Base-by-base conservation (phyloP, 2,329 filamentous ascomycete species). In the Atkinsonella hypoxylon region DNA sequence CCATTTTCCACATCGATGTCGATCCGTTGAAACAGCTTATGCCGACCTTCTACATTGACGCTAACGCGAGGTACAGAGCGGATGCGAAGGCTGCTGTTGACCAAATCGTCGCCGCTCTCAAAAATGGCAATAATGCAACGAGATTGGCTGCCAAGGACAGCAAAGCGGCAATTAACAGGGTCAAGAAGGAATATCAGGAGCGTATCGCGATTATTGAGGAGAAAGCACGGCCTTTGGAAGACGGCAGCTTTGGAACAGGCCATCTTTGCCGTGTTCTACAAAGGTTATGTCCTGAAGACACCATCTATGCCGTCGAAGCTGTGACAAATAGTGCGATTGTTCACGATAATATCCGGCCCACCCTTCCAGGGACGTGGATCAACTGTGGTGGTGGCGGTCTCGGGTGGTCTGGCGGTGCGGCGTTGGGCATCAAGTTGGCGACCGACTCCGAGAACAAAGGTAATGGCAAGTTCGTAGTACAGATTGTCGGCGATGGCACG, bases 371-470 rank as follows among this genome's bases (percentile, higher is more conserved):
- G 0, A 81, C 79, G 0, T 89, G 83, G 83, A 80, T 91, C 59
- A 90, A 89, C 63, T 90, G 86, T 61, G 87, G 87, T 1, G 87
- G 84, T 1, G 87, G 85, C 13, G 87, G 87, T 2, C 78, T 91
- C 0, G 87, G 87, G 2, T 91, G 87, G 87, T 86, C 81, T 11
- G 87, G 86, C 13, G 87, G 87, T 13, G 87, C 72, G 48, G 83
- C 84, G 0, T 65, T 91, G 3, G 87, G 87, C 2, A 82, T 90
- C 61, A 89, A 90, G 62, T 75, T 91, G 8, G 87, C 85, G 0
- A 79, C 63, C 0, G 66, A 68, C 30, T 58, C 56, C 4, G 66
- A 67, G 55, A 67, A 69, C 47, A 68, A 67, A 45, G 73, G 71
- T 49, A 72, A 71, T 58, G 66, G 70, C 45, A 70, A 69, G 53